These are phyloP conservation scores for Ogataea angusta DNA, from an alignment of 805 yeast species.

Conservation along the genomic window DNA sequence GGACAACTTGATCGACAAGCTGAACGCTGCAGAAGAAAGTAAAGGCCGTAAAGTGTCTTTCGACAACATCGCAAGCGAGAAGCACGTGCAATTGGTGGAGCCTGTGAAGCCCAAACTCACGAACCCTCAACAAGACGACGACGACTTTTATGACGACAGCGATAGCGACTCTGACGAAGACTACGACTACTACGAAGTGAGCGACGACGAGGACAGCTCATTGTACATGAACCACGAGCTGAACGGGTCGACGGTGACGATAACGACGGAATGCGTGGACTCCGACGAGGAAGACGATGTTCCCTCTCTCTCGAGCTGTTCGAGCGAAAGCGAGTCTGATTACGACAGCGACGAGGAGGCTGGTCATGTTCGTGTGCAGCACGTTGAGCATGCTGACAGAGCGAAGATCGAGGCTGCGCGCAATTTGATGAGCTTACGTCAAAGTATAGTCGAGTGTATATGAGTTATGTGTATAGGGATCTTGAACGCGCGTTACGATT, in stretches of 20 bases:
- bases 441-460: slow-evolving; percentile 5
- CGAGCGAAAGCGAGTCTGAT: slow-evolving; percentile 24
- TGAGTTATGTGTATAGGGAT: background rate
- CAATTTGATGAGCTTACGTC: background rate
- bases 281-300: slow-evolving; percentile 16
- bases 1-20: slow-evolving; percentile 58
- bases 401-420: slow-evolving; percentile 1
- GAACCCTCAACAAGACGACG: slow-evolving; percentile 9
- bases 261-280: slow-evolving; percentile 1
- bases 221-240: background rate
- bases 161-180: slow-evolving; percentile 30
- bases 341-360: slow-evolving; percentile 4
- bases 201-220: slow-evolving; percentile 19
- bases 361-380: slow-evolving; percentile 1
- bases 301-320: slow-evolving; percentile 29
- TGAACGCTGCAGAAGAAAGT: slow-evolving; percentile 28
- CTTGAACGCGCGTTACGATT: slow-evolving; percentile 1
- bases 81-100: slow-evolving; percentile 18
- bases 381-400: slow-evolving; percentile 1
- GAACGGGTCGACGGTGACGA: slow-evolving; percentile 2
- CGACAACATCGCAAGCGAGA: slow-evolving; percentile 17
- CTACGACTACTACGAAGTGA: slow-evolving; percentile 17
- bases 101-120: slow-evolving; percentile 12
- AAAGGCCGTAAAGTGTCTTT: slow-evolving; percentile 3
- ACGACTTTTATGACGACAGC: slow-evolving; percentile 23